Evolutionary conservation across 495 filamentous ascomycete species (phyloP).

Genomic region (Amniculicola lignicola): DNA sequence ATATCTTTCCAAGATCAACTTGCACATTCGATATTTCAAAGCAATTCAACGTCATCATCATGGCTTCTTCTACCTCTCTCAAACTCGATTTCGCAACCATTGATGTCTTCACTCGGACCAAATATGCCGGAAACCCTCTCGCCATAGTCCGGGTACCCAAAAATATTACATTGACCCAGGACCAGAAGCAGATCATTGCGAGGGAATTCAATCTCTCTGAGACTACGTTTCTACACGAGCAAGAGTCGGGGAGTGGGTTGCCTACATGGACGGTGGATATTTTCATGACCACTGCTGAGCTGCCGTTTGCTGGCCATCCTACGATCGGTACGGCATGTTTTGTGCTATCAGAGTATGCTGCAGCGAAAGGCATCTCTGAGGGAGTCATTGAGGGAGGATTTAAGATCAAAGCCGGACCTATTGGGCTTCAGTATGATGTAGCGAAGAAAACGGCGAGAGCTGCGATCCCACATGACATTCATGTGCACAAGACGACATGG

Average conservation of each 20-base stretch:
- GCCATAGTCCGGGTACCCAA: constrained; percentile 58
- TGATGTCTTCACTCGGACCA: constrained; percentile 63
- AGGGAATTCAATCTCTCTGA: constrained; percentile 83
- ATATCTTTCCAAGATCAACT: no score
- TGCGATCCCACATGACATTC: constrained; percentile 63
- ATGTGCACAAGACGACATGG: constrained; percentile 53
- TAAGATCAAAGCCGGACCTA: constrained; percentile 61
- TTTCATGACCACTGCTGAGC: constrained; percentile 60
- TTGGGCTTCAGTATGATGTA: constrained; percentile 47
- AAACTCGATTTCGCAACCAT: constrained; percentile 48
- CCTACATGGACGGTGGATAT: constrained; percentile 59
- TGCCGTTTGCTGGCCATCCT: constrained; percentile 77
- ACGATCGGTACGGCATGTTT: constrained; percentile 63
- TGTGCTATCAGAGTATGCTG: constrained; percentile 19
- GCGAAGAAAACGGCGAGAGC: constrained; percentile 48
- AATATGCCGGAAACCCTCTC: constrained; percentile 64
- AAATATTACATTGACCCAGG: constrained; percentile 43
- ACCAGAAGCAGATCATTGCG: constrained; percentile 63
- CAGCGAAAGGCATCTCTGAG: background rate
- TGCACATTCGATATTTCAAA: no score
- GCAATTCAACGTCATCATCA: no score
- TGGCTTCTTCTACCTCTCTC: no score
- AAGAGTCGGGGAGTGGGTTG: background rate
- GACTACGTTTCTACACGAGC: constrained; percentile 70
- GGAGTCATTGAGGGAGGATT: constrained; percentile 29